Percentiles rank a stretch among this genome's conserved stretches.
phyloP scores from a whole-genome alignment of 768 basidiomycete genomes.

The Leccinellum rugosiceps region DNA sequence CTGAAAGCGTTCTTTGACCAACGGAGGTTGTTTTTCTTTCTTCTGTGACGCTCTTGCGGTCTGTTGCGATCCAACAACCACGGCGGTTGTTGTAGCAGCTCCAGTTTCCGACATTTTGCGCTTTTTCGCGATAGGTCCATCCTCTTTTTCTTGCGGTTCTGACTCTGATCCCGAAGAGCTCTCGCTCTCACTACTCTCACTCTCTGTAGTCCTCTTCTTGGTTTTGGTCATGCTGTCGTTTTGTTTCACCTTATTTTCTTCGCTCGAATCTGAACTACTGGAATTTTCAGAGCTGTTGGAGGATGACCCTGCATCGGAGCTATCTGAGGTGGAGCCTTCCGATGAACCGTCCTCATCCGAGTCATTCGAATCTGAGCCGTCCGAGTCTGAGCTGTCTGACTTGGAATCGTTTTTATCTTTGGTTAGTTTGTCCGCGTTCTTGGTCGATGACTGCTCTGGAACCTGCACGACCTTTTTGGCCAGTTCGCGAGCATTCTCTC shows the following conservation, averaged over 20 bases:
- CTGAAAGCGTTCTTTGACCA: constrained; percentile 68
- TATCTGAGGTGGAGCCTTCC: constrained; percentile 7
- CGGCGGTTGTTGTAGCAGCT: constrained; percentile 45
- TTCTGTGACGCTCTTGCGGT: background rate
- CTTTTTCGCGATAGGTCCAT: constrained; percentile 50
- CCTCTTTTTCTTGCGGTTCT: background rate
- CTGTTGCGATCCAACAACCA: constrained; percentile 20
- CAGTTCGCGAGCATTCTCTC: constrained; percentile 3
- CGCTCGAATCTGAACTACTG: constrained; percentile 13
- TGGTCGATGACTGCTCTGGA: constrained; percentile 2
- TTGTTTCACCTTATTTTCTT: constrained; percentile 7
- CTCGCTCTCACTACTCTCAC: background rate
- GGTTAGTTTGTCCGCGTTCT: background rate
- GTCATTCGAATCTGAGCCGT: constrained; percentile 15
- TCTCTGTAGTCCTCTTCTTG: background rate
- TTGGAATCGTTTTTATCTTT: constrained; percentile 1
- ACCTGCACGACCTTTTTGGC: background rate
- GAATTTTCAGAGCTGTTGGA: constrained; percentile 11
- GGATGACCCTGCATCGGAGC: constrained; percentile 17
- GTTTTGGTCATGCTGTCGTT: constrained; percentile 1
- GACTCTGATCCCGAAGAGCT: background rate
- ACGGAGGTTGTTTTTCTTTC: constrained; percentile 30
- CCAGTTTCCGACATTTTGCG: constrained; percentile 54
- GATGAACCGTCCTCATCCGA: constrained; percentile 19
- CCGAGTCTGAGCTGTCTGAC: constrained; percentile 13